These are phyloP conservation scores for Linaria vulgaris DNA, from an alignment of 257 asterid species.

Conservation along the genomic window DNA sequence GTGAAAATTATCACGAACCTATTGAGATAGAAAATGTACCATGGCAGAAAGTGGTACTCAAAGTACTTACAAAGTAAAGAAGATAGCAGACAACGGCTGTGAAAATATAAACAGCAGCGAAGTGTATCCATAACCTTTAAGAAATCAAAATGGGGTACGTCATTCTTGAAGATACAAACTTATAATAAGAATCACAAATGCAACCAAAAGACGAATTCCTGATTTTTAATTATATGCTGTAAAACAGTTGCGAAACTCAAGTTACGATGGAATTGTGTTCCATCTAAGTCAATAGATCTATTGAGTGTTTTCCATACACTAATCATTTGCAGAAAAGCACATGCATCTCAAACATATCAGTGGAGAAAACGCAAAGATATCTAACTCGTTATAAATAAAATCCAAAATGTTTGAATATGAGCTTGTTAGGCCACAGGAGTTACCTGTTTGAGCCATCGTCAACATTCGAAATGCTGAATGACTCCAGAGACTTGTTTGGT, in stretches of 20 bases:
- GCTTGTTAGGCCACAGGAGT: no score
- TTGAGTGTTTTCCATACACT: not conserved
- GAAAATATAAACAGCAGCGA: constrained; percentile 78
- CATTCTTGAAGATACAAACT: constrained; percentile 19
- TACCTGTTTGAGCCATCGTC: constrained; percentile 92
- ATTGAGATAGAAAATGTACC: constrained; percentile 10
- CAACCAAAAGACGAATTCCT: constrained; percentile 16
- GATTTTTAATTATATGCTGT: not conserved
- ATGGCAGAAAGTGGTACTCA: constrained; percentile 16
- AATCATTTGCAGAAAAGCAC: no score
- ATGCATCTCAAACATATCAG: not conserved
- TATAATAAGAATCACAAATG: constrained; percentile 8
- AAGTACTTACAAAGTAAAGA: constrained; percentile 82
- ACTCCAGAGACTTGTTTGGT: constrained; percentile 76
- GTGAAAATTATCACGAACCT: constrained; percentile 19
- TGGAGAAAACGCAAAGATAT: no score
- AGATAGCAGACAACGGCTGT: constrained; percentile 93
- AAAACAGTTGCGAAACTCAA: constrained; percentile 16
- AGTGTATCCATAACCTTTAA: constrained; percentile 97
- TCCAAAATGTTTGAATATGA: constrained; percentile 12
- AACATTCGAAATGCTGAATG: constrained; percentile 91
- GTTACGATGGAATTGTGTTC: not conserved
- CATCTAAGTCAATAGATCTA: constrained; percentile 22
- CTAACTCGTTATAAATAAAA: no score
- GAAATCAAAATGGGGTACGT: constrained; percentile 32